Evolutionary conservation across 768 basidiomycete species (phyloP).

Genomic region (Tricholoma sp.): DNA sequence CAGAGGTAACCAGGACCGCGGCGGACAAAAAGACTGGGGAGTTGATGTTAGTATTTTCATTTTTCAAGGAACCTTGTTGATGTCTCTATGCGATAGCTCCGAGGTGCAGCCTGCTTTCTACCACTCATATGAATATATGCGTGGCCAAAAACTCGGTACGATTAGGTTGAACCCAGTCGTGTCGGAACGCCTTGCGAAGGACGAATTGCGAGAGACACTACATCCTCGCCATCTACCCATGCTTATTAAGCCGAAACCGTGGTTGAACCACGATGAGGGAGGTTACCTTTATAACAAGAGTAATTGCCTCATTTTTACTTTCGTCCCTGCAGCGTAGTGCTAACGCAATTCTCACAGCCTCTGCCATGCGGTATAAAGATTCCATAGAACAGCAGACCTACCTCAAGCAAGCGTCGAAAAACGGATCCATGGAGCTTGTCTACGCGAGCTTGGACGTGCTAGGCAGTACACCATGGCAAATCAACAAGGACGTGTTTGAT

Average conservation of each 20-base stretch:
- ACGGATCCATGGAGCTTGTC: constrained; percentile 77
- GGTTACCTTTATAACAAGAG: constrained; percentile 79
- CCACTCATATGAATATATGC: constrained; percentile 88
- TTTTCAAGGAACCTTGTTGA: neutral
- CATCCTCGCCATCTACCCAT: constrained; percentile 96
- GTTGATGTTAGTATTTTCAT: constrained; percentile 43
- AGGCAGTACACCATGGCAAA: constrained; percentile 83
- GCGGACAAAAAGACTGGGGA: constrained; percentile 50
- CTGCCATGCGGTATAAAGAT: constrained; percentile 92
- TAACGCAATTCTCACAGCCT: constrained; percentile 32
- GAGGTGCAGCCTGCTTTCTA: constrained; percentile 89
- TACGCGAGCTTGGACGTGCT: constrained; percentile 89
- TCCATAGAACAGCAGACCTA: constrained; percentile 78
- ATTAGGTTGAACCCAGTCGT: constrained; percentile 83
- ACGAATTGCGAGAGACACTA: constrained; percentile 61
- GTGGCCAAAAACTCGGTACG: constrained; percentile 92
- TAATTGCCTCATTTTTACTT: constrained; percentile 27
- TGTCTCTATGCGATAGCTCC: constrained; percentile 32
- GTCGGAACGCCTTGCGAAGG: constrained; percentile 69
- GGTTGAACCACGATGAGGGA: constrained; percentile 72
- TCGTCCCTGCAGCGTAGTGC: neutral
- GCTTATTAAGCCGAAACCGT: constrained; percentile 87
- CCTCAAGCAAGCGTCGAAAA: constrained; percentile 64
- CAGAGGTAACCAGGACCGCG: constrained; percentile 62
- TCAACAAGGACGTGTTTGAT: constrained; percentile 77